Conservation (phyloP, 2,329 filamentous ascomycete species). For the Elsinoe australis region DNA sequence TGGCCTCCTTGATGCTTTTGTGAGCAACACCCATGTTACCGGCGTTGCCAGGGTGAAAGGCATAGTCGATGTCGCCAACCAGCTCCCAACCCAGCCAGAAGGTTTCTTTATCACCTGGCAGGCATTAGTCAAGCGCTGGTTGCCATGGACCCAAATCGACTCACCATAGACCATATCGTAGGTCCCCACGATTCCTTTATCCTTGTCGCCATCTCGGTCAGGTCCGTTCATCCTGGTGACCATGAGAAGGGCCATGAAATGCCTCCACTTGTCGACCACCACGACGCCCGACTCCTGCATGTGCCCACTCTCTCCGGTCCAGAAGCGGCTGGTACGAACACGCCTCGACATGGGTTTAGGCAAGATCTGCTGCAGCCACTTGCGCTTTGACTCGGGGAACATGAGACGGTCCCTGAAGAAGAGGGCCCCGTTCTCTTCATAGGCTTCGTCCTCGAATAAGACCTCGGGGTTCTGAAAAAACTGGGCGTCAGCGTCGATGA, state of each 20-base stretch:
- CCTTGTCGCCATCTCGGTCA: slow-evolving; percentile 37
- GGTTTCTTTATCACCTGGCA: slow-evolving; percentile 42
- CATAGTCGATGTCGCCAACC: slow-evolving; percentile 37
- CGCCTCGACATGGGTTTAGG: slow-evolving; percentile 38
- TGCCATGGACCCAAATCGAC: slow-evolving; percentile 32
- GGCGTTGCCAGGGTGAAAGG: slow-evolving; percentile 38
- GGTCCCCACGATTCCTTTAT: slow-evolving; percentile 35
- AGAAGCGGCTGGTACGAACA: slow-evolving; percentile 33
- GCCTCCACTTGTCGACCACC: slow-evolving; percentile 41
- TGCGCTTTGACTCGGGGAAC: slow-evolving; percentile 33
- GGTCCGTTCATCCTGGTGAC: slow-evolving; percentile 38
- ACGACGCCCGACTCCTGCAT: slow-evolving; percentile 42
- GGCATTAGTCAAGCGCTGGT: slow-evolving; percentile 24
- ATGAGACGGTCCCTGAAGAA: slow-evolving; percentile 43
- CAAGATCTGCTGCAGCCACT: slow-evolving; percentile 38
- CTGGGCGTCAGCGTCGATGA: slow-evolving; percentile 41
- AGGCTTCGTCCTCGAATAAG: slow-evolving; percentile 39
- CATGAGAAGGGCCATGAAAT: slow-evolving; percentile 39
- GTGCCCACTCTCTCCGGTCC: slow-evolving; percentile 34
- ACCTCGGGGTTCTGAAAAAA: slow-evolving; percentile 39
- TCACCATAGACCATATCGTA: slow-evolving; percentile 37
- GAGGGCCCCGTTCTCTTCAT: slow-evolving; percentile 37
- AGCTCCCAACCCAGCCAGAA: slow-evolving; percentile 46
- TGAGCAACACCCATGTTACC: slow-evolving; percentile 32
- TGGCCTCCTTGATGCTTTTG: slow-evolving; percentile 14